Base-by-base conservation (phyloP, 1,284 basidiomycete genomes). In the Cronartium quercuum region DNA sequence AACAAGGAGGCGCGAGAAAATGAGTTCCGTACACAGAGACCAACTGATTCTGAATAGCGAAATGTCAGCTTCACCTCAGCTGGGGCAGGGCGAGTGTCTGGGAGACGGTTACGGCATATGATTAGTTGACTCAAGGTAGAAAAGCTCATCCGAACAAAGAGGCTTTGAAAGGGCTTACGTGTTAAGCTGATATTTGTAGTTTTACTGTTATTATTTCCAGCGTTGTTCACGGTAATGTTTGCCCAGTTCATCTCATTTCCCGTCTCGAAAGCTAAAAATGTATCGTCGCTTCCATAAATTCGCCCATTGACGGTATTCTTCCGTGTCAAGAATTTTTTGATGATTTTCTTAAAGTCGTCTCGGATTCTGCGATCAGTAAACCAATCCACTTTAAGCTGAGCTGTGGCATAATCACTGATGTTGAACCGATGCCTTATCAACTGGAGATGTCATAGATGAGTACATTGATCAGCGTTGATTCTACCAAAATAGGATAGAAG, bases 191-290 rank as follows among this genome's bases (percentile, higher is more conserved):
- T 13, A 18, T 5, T 55, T 55, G 18, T 10, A 47, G n/a, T n/a
- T 10, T 47, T 10, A 10, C 10, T 47, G n/a, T 44, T 2, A 13
- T 5, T 7, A 24, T 66, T 47, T 41, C 9, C 9, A 7, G 21
- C 37, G 6, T 13, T 24, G 6, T 24, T 35, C 34, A 34, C 24
- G 34, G 34, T 37, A 6, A 61, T 35, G 29, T 42, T 34, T 47
- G 21, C 40, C 71, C 69, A 66, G n/a, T 58, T 74, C 64, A 74
- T 42, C 58, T 74, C 71, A 42, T 74, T 74, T 47, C 71, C 71
- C 9, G 71, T 74, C 41, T 74, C 71, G 34, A 74, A 66, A 21
- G 71, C 71, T 29, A 74, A 47, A 51, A 74, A 65, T 29, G 71
- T 74, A n/a, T 74, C 57, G 41, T 74, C 71, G 7, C 47, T 63